Evolutionary conservation across 768 basidiomycete genomes (phyloP).

Genomic region (Dioszegia aurantiaca): DNA sequence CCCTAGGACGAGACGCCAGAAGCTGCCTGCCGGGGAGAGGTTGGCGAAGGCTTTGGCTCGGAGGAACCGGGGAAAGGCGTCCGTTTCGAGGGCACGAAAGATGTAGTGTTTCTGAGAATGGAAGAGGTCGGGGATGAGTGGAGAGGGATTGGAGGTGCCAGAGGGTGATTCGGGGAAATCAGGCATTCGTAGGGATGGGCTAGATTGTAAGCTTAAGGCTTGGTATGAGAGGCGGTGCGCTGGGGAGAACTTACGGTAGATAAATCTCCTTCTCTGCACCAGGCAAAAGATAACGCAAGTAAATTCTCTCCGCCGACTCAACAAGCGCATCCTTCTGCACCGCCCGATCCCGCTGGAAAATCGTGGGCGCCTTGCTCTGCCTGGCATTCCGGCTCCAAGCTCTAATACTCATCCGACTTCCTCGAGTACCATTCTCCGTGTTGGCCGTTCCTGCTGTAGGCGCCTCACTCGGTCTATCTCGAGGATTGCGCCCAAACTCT

Average conservation of each 20-base stretch:
- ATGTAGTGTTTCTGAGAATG: conserved; percentile 96
- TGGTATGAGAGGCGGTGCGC: background rate
- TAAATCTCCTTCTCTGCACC: conserved; percentile 96
- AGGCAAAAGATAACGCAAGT: conserved; percentile 82
- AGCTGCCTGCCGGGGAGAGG: conserved; percentile 82
- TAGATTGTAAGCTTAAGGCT: conserved; percentile 14
- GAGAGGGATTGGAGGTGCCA: conserved; percentile 56
- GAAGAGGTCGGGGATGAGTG: conserved; percentile 90
- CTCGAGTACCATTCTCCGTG: conserved; percentile 4
- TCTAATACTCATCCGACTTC: conserved; percentile 16
- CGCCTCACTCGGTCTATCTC: conserved; percentile 14
- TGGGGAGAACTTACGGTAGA: conserved; percentile 62
- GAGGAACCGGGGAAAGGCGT: conserved; percentile 68
- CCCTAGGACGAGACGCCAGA: conserved; percentile 80
- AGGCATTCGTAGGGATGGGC: conserved; percentile 80
- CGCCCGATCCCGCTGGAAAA: conserved; percentile 86
- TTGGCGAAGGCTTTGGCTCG: conserved; percentile 98
- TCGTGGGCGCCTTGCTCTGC: conserved; percentile 66
- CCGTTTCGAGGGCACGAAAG: conserved; percentile 90
- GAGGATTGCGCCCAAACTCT: conserved; percentile 4
- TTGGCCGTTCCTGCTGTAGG: conserved; percentile 9
- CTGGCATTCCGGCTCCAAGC: conserved; percentile 18
- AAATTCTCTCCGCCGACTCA: conserved; percentile 92
- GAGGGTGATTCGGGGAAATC: conserved; percentile 72
- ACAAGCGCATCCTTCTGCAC: conserved; percentile 87